Conservation (phyloP, 441 rosid species). For the Pelargonium cotyledonis region DNA sequence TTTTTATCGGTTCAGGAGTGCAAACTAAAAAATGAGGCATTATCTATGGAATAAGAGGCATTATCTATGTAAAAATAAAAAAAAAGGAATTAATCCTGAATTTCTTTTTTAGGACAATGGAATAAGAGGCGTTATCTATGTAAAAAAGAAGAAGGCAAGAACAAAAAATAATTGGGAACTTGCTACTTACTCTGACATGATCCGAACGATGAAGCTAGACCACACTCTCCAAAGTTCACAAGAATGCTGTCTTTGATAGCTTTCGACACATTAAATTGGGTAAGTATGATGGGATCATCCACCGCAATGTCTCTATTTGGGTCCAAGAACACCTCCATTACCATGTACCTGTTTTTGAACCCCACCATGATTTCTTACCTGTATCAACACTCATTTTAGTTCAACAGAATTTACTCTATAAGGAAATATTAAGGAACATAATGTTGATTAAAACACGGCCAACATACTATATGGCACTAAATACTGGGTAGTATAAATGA, state of each 20-base stretch:
- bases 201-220: constrained; percentile 60
- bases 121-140: too few species aligned
- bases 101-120: too few species aligned
- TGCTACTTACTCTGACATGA: constrained; percentile 43
- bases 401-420: neutral
- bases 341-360: constrained; percentile 70
- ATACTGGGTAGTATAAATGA: too few species aligned
- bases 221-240: constrained; percentile 64
- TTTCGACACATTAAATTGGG: constrained; percentile 52
- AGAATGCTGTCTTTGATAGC: constrained; percentile 62
- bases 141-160: too few species aligned
- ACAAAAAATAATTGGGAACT: too few species aligned
- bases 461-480: too few species aligned
- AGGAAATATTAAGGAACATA: neutral
- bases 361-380: constrained; percentile 49
- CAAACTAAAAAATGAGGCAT: too few species aligned
- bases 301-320: constrained; percentile 46
- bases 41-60: too few species aligned
- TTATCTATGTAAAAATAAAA: too few species aligned
- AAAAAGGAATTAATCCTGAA: too few species aligned
- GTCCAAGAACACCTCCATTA: constrained; percentile 68
- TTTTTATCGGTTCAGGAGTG: too few species aligned
- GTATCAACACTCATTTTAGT: neutral
- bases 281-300: constrained; percentile 61
- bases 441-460: neutral